Base-by-base conservation (phyloP, 2,329 filamentous ascomycete genomes). In the Alternaria sp. region DNA sequence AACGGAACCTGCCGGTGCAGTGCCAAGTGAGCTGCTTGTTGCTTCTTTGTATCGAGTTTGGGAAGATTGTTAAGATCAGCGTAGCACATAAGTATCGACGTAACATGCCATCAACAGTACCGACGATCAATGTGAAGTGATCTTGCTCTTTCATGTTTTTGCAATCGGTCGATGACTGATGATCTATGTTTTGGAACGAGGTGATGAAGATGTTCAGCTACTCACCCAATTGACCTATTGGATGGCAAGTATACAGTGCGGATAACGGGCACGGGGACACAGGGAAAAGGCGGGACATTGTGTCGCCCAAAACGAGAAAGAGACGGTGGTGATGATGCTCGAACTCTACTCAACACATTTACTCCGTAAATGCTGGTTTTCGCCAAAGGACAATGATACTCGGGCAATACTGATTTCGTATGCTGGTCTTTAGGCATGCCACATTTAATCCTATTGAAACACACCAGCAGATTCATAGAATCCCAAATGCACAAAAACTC, bases 401-500 rank as follows among this genome's bases (percentile, higher is more conserved):
- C 20, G 12, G 32, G 11, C 28, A 11, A 30, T 12, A 30, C 28
- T 30, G 28, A 30, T 11, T 5, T 30, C 28, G 28, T 30, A 30
- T 30, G 5, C 28, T 30, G 8, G 28, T 30, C 28, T 30, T 30
- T 30, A 30, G 30, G 30, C 24, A 34, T 22, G 2, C 28, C 3
- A 18, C 18, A 14, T 48, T 16, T 6, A 32, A 30, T 48, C 14
- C 22, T 30, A 14, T 16, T 11, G 30, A 14, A 34, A 48, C 18
- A 36, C 12, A 12, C 20, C 34, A 9, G 22, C 14, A 14, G 22
- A 5, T 44, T 24, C 24, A 18, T 26, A 3, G 32, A 49, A 22
- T 26, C 46, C 14, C 32, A 38, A 38, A 49, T 49, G 32, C 56
- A 16, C 22, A 20, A 48, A 59, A 54, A 54, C 49, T 54, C 55